These are phyloP conservation scores for Medicago arabica DNA, from an alignment of 306 rosid species.

Conservation along the genomic window DNA sequence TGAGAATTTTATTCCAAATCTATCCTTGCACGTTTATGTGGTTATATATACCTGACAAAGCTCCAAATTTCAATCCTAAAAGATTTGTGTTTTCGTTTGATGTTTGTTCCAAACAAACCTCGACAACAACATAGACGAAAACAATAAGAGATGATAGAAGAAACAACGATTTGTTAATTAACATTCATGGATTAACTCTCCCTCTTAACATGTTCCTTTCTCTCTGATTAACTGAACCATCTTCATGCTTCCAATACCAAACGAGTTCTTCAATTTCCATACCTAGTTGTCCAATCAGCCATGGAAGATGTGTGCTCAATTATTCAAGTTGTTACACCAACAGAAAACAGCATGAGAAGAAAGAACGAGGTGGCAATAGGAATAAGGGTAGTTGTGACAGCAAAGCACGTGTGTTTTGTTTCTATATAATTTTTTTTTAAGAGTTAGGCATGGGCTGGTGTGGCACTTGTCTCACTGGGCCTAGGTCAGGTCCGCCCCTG, in stretches of 20 bases:
- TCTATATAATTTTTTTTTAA: too few relatives aligned
- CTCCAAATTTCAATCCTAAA: conserved; percentile 5
- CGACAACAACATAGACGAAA: too few relatives aligned
- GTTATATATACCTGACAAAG: background rate
- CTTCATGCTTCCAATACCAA: conserved; percentile 33
- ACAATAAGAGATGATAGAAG: conserved; percentile 43
- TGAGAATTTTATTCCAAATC: background rate
- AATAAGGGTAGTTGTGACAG: conserved; percentile 38
- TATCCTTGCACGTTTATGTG: too few relatives aligned
- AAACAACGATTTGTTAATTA: conserved; percentile 38
- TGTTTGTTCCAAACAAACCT: too few relatives aligned
- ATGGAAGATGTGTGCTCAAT: background rate
- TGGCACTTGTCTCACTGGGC: too few relatives aligned
- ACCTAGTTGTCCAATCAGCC: conserved; percentile 44
- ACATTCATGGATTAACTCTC: conserved; percentile 39
- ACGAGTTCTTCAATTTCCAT: conserved; percentile 39
- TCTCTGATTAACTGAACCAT: conserved; percentile 46
- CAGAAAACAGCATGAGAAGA: conserved; percentile 34
- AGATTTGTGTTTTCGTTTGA: too few relatives aligned
- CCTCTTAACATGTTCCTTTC: conserved; percentile 47
- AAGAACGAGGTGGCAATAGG: conserved; percentile 36
- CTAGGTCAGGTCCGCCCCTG: too few relatives aligned
- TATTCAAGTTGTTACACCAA: conserved; percentile 2
- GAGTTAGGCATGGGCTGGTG: too few relatives aligned
- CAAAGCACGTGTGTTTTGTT: too few relatives aligned